phyloP scores from a whole-genome alignment of 352 stramenopile species.

The Lagenidium giganteum region DNA sequence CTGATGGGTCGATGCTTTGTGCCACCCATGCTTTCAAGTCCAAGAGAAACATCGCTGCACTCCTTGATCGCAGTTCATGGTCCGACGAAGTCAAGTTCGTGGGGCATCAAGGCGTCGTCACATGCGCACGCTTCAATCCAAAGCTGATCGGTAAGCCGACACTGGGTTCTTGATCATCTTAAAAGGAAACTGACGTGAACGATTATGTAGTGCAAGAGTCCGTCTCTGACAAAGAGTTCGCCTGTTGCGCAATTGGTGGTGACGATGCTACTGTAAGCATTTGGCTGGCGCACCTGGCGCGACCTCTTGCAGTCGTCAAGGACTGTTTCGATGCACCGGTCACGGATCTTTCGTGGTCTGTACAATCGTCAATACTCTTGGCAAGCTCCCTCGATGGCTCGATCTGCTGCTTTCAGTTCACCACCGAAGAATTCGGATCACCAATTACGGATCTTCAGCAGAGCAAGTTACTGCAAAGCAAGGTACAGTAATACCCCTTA shows the following conservation, averaged over 20 bases:
- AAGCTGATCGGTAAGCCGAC: conserved; percentile 52
- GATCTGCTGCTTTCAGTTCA: conserved; percentile 83
- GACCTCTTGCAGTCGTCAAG: conserved; percentile 73
- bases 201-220: conserved; percentile 32
- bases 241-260: conserved; percentile 76
- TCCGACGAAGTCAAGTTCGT: conserved; percentile 85
- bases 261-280: conserved; percentile 84
- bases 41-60: conserved; percentile 81
- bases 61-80: conserved; percentile 75
- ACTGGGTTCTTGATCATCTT: background rate
- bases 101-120: conserved; percentile 74
- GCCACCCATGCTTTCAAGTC: conserved; percentile 82
- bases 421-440: conserved; percentile 49
- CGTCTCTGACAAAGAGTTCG: conserved; percentile 73
- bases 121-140: conserved; percentile 75
- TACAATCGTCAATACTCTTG: conserved; percentile 48
- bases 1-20: conserved; percentile 74
- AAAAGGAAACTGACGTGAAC: too few relatives aligned
- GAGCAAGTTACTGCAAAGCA: conserved; percentile 76
- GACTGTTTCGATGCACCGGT: conserved; percentile 83
- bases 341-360: conserved; percentile 76
- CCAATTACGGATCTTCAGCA: conserved; percentile 68
- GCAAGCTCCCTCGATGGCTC: conserved; percentile 73
- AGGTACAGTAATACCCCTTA: conserved; percentile 28
- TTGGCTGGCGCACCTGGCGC: conserved; percentile 74